Evolutionary conservation across 2,329 filamentous ascomycete species (phyloP).

Genomic region (Zymoseptoria brevis): DNA sequence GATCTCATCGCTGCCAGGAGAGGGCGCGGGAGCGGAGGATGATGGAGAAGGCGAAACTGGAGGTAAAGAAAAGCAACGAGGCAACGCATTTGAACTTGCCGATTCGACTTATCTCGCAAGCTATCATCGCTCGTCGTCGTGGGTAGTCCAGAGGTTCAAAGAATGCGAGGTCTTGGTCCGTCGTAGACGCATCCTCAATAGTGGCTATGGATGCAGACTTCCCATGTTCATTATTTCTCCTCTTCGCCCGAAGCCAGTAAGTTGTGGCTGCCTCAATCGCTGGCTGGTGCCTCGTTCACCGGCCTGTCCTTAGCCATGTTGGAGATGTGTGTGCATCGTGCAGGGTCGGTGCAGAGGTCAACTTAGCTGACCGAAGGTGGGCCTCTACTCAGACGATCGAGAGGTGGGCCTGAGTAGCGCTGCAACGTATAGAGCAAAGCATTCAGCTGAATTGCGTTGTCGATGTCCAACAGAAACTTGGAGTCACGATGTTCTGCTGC

Average conservation of each 20-base stretch:
- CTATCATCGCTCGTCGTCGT: slow-evolving; percentile 27
- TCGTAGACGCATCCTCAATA: background rate
- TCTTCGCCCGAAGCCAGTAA: background rate
- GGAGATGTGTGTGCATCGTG: background rate
- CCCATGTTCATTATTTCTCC: background rate
- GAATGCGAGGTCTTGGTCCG: background rate
- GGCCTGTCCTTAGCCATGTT: background rate
- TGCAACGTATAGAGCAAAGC: background rate
- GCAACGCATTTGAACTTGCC: slow-evolving; percentile 42
- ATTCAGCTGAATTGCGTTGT: too few relatives aligned
- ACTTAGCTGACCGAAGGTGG: background rate
- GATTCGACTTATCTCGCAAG: slow-evolving; percentile 28
- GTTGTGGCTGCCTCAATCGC: background rate
- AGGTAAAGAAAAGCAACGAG: slow-evolving; percentile 63
- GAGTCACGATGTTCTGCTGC: background rate
- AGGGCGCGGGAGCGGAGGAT: slow-evolving; percentile 41
- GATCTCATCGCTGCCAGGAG: slow-evolving; percentile 60
- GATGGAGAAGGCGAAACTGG: slow-evolving; percentile 39
- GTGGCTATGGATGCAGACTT: background rate
- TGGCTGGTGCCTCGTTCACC: background rate
- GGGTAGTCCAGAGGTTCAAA: slow-evolving; percentile 28
- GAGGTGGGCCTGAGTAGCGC: background rate
- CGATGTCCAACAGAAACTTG: background rate
- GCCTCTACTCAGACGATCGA: background rate
- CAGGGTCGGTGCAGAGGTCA: background rate